Conservation (phyloP, 495 filamentous ascomycete species). For the Penicillium turbatum region DNA sequence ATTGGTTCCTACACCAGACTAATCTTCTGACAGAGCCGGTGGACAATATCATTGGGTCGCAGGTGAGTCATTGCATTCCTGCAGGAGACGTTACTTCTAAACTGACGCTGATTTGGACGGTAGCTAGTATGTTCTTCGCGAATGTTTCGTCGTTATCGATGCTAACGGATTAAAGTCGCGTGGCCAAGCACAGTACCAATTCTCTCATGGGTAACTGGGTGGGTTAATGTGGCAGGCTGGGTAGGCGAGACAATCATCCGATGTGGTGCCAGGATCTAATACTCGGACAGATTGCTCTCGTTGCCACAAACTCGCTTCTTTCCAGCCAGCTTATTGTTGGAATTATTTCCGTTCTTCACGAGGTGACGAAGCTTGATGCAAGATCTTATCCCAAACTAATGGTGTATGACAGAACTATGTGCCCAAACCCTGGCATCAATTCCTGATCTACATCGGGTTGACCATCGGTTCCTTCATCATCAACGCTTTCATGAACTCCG, state of each 20-base stretch:
- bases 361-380: constrained; percentile 11
- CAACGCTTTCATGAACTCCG: constrained; percentile 60
- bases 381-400: neutral
- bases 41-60: constrained; percentile 74
- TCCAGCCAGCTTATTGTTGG: constrained; percentile 56
- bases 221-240: constrained; percentile 71
- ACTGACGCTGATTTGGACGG: neutral
- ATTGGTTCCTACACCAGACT: neutral
- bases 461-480: constrained; percentile 57
- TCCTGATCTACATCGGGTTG: constrained; percentile 63
- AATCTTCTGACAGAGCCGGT: constrained; percentile 34
- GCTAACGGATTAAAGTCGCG: constrained; percentile 31
- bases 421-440: constrained; percentile 61
- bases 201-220: constrained; percentile 65
- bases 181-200: constrained; percentile 55
- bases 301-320: constrained; percentile 41
- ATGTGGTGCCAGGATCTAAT: neutral
- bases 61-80: constrained; percentile 28
- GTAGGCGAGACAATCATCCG: constrained; percentile 30
- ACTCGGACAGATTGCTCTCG: constrained; percentile 50
- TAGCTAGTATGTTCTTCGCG: constrained; percentile 28
- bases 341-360: constrained; percentile 52
- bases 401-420: constrained; percentile 38
- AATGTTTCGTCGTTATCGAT: neutral
- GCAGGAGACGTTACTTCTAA: neutral